Conservation (phyloP, 1,284 basidiomycete genomes). For the Ustilago xerochloae region DNA sequence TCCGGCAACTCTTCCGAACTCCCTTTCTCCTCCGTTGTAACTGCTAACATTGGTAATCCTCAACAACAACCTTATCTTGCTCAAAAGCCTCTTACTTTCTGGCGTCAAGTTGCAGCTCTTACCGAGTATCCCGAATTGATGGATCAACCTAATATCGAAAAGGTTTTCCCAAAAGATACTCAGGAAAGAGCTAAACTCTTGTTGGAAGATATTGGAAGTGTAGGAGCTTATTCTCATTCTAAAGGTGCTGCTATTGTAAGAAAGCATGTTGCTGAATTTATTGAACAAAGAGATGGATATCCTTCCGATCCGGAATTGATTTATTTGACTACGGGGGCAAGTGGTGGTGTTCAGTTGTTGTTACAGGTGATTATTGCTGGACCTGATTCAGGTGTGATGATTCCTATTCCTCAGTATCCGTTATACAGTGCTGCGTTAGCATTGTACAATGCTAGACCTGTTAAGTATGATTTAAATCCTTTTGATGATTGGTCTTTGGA, state of each 20-base stretch:
- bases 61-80: slow-evolving; percentile 89
- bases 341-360: slow-evolving; percentile 87
- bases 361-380: slow-evolving; percentile 81
- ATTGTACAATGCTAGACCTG: slow-evolving; percentile 80
- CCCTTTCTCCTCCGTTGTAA: slow-evolving; percentile 89
- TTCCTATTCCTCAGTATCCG: slow-evolving; percentile 98
- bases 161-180: slow-evolving; percentile 84
- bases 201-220: slow-evolving; percentile 86
- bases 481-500: slow-evolving; percentile 86
- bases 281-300: slow-evolving; percentile 73
- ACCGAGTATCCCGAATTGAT: slow-evolving; percentile 91
- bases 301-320: slow-evolving; percentile 85
- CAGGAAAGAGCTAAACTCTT: slow-evolving; percentile 84
- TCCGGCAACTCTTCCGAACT: slow-evolving; percentile 73
- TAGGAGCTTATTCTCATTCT: slow-evolving; percentile 95
- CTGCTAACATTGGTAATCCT: slow-evolving; percentile 97
- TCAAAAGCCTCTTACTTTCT: slow-evolving; percentile 92
- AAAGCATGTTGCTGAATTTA: slow-evolving; percentile 88
- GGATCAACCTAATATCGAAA: slow-evolving; percentile 76
- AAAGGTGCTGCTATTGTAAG: slow-evolving; percentile 92
- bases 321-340: slow-evolving; percentile 94
- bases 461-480: slow-evolving; percentile 92
- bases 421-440: slow-evolving; percentile 95
- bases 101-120: slow-evolving; percentile 88
- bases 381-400: slow-evolving; percentile 79